These are phyloP conservation scores for Eruca vesicaria DNA, from an alignment of 441 rosid species.

Conservation along the genomic window DNA sequence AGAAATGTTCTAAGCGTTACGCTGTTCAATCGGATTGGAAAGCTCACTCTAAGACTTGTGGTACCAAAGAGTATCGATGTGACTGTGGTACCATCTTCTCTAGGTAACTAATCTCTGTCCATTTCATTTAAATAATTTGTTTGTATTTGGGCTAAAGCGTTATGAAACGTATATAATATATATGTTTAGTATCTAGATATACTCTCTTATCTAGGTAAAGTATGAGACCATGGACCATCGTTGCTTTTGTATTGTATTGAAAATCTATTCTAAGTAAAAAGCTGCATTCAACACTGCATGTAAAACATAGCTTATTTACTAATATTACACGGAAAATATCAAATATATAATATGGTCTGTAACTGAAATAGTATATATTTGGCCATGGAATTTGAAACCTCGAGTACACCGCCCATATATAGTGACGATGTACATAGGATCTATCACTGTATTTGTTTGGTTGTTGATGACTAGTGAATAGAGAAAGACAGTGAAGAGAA, in stretches of 20 bases:
- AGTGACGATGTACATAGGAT: conserved; percentile 35
- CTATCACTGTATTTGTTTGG: conserved; percentile 37
- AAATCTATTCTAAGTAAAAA: conserved; percentile 24
- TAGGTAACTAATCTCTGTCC: conserved; percentile 51
- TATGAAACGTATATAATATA: conserved; percentile 27
- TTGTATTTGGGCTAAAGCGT: conserved; percentile 5
- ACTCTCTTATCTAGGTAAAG: conserved; percentile 33
- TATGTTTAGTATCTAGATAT: conserved; percentile 9
- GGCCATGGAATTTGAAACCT: conserved; percentile 27
- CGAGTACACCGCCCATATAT: conserved; percentile 36
- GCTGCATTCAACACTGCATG: conserved; percentile 33
- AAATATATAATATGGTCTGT: conserved; percentile 25
- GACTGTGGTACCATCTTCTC: conserved; percentile 89
- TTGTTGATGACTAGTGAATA: conserved; percentile 31
- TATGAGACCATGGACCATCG: conserved; percentile 30
- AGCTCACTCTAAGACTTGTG: conserved; percentile 85
- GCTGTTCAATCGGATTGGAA: conserved; percentile 97
- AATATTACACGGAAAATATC: conserved; percentile 13
- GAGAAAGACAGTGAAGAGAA: conserved; percentile 33
- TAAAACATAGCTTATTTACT: conserved; percentile 21
- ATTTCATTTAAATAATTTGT: conserved; percentile 34
- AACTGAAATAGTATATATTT: conserved; percentile 24
- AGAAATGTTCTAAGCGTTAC: conserved; percentile 77
- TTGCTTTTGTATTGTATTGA: neutral
- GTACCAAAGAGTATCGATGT: conserved; percentile 68